phyloP scores from a whole-genome alignment of 306 rosid species.

The Pueraria montana region DNA sequence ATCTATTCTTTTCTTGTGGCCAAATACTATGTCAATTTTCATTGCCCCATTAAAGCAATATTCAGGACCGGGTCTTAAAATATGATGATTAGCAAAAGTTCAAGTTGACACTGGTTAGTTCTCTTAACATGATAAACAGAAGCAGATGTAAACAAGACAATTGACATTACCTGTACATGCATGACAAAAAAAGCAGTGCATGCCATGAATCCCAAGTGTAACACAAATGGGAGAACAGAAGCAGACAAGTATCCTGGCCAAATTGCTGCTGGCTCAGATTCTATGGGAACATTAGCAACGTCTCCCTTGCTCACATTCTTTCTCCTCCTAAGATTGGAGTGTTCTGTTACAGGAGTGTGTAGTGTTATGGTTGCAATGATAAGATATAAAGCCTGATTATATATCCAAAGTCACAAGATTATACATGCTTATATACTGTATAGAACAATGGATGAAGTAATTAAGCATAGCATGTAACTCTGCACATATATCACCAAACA shows the following conservation, averaged over 20 bases:
- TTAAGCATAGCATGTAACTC: slow-evolving; percentile 10
- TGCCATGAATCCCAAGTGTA: slow-evolving; percentile 87
- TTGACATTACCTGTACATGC: slow-evolving; percentile 89
- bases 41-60: slow-evolving; percentile 31
- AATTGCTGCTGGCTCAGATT: slow-evolving; percentile 50
- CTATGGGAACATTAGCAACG: slow-evolving; percentile 41
- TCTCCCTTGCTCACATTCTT: slow-evolving; percentile 53
- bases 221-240: slow-evolving; percentile 80
- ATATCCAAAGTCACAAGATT: neutral
- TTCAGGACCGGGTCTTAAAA: slow-evolving; percentile 18
- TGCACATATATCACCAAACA: slow-evolving; percentile 27
- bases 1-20: slow-evolving; percentile 1
- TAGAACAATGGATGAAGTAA: slow-evolving; percentile 22
- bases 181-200: slow-evolving; percentile 82
- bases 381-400: neutral
- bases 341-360: slow-evolving; percentile 55
- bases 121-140: slow-evolving; percentile 34
- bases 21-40: slow-evolving; percentile 35
- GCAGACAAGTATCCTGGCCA: slow-evolving; percentile 69
- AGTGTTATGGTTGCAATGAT: slow-evolving; percentile 23
- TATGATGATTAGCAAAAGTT: slow-evolving; percentile 31
- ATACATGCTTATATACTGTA: neutral
- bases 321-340: slow-evolving; percentile 60
- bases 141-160: slow-evolving; percentile 39
- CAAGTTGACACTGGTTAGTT: slow-evolving; percentile 20